Base-by-base conservation (phyloP, 2,329 filamentous ascomycete genomes). In the Chrysosporium keratinophilum region DNA sequence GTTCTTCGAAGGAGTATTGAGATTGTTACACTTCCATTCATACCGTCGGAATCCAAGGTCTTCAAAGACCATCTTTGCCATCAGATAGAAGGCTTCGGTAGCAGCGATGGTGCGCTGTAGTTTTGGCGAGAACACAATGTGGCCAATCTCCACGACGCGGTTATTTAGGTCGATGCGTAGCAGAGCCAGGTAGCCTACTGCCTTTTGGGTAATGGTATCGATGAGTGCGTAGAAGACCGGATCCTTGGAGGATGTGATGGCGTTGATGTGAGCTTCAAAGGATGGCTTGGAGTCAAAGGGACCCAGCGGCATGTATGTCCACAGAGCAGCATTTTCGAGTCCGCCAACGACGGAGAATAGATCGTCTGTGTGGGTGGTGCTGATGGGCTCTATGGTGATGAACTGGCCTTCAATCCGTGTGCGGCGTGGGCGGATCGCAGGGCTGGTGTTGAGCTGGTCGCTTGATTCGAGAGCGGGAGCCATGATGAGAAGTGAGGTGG, bases 11-110 rank as follows among this genome's bases (percentile, higher is more conserved):
- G 75, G 69, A 35, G 60, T 68, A 61, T 85, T 85, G 10, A 80
- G 66, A 14, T 71, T 59, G 61, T 84, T 75, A 51, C 78, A 80
- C 60, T 84, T 85, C 81, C 82, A 85, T 63, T 84, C 81, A 3
- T 82, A 74, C 6, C 82, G 70, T 2, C 75, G 64, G 61, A 79
- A 82, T 0, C 76, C 72, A 19, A 83, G 62, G 1, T 73, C 70
- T 2, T 78, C 74, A 58, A 84, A 79, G 0, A 74, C 74, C 52
- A 79, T 70, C 37, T 69, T 68, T 42, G 78, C 71, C n/a, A 83
- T 63, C 1, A 84, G 67, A 56, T 77, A 82, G 56, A 78, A 71
- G 0, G 75, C 72, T 62, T 84, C 82, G 0, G 80, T 84, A 0
- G 79, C 76, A 5, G 71, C 73, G 0, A 72, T 71, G 0, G 79